Conservation (phyloP, 352 stramenopile genomes). For the Globisporangium solare region DNA sequence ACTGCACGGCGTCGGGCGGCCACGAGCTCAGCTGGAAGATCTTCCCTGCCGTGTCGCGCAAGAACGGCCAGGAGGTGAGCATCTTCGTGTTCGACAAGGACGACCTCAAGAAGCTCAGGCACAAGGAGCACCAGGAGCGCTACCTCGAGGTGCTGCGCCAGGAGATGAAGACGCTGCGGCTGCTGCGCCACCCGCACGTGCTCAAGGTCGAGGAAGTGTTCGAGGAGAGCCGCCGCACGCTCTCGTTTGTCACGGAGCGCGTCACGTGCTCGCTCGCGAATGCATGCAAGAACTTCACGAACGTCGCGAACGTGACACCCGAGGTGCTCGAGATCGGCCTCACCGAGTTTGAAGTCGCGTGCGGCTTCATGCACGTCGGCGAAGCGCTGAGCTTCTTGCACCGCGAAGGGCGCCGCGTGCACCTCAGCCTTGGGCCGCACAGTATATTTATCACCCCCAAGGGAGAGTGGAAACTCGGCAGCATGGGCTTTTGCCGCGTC, state of each 20-base stretch:
- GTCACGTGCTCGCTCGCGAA: constrained; percentile 89
- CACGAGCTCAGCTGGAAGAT: constrained; percentile 84
- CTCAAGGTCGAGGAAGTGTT: constrained; percentile 90
- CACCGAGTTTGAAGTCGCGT: constrained; percentile 85
- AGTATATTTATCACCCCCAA: constrained; percentile 91
- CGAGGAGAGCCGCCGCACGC: constrained; percentile 78
- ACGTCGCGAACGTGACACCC: constrained; percentile 80
- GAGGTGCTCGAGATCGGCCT: constrained; percentile 86
- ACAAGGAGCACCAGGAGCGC: constrained; percentile 83
- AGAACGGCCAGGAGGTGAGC: constrained; percentile 75
- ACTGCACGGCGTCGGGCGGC: constrained; percentile 78
- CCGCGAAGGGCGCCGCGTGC: constrained; percentile 82
- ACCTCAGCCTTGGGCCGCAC: constrained; percentile 80
- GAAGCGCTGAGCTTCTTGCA: constrained; percentile 90
- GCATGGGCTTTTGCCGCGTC: constrained; percentile 86
- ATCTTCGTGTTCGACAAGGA: constrained; percentile 88
- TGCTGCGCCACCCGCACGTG: constrained; percentile 85
- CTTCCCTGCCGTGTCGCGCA: constrained; percentile 75
- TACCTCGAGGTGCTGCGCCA: constrained; percentile 84
- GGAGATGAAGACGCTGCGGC: constrained; percentile 83
- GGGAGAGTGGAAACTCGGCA: constrained; percentile 89
- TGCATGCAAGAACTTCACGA: constrained; percentile 87
- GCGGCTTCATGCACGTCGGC: constrained; percentile 84
- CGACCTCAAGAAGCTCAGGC: constrained; percentile 77
- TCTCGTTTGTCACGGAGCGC: constrained; percentile 89